Base-by-base conservation (phyloP, 257 asterid genomes). In the Voacanga thouarsii region DNA sequence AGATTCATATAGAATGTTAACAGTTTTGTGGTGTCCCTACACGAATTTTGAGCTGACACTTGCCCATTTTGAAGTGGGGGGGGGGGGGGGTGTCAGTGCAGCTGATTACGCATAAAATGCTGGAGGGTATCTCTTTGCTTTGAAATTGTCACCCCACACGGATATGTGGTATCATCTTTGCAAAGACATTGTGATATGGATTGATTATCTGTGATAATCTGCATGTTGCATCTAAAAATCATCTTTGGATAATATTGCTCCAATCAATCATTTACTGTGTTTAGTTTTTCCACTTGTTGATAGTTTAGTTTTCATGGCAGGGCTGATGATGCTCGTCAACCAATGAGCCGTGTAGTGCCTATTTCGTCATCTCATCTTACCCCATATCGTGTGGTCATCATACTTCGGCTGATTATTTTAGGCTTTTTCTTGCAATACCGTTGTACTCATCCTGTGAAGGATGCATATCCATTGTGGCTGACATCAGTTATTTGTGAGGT, bases 391-490 rank as follows among this genome's bases (percentile, higher is more conserved):
- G 90, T 86, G 16, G 75, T 90, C 68, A 90, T 90, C 79, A 70
- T 90, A 81, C 88, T 90, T 81, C 91, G 93, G 24, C 60, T 90
- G 83, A 89, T 90, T 75, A 88, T 90, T 79, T 83, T 90, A 86
- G 87, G 85, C 51, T 89, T 89, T 83, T 90, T 90, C 92, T 79
- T 90, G 86, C 91, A 90, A 89, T 90, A 89, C 83, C 94, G 94
- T 59, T 67, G 78, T 43, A 87, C 90, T 77, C 94, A 89, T 82
- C 92, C 92, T 10, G 96, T 89, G 78, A 85, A 84, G 16, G 90
- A 89, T 81, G 96, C 94, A 59, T 90, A 90, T 82, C 94, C 94
- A 61, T 53, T 90, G 80, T 90, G 96, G 95, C 82, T 90, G 77
- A 88, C 85, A 72, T 90, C 95, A 55, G 95, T 90, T 71, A 90